A percentile compares a stretch with the other conserved stretches of the same genome.
Conservation (phyloP, 2,329 filamentous ascomycete genomes). For the Cladophialophora chaetospira region DNA sequence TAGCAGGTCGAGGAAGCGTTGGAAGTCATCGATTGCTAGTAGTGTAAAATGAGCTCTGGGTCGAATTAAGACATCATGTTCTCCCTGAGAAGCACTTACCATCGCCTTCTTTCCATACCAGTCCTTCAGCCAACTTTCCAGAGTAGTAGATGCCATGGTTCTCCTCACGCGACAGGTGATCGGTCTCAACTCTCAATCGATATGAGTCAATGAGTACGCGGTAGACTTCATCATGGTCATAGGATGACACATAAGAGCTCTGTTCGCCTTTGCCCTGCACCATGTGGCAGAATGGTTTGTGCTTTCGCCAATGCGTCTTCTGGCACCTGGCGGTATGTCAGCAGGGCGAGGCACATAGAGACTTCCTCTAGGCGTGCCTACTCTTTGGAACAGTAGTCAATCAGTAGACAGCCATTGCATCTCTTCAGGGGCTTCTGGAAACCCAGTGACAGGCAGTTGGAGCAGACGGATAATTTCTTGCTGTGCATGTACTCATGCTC, state of each 20-base stretch:
- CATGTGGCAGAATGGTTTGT: slow-evolving; percentile 33
- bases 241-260: slow-evolving; percentile 32
- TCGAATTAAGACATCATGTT: neutral
- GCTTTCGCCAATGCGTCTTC: slow-evolving; percentile 35
- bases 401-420: slow-evolving; percentile 30
- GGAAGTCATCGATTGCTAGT: slow-evolving; percentile 39
- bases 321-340: slow-evolving; percentile 30
- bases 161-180: slow-evolving; percentile 33
- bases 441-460: slow-evolving; percentile 31
- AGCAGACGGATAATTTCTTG: slow-evolving; percentile 32
- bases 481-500: slow-evolving; percentile 33
- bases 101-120: slow-evolving; percentile 31
- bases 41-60: neutral
- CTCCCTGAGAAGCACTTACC: slow-evolving; percentile 9
- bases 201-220: slow-evolving; percentile 37
- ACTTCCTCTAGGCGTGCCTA: neutral
- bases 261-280: slow-evolving; percentile 31
- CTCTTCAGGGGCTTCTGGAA: slow-evolving; percentile 32
- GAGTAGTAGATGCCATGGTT: slow-evolving; percentile 33
- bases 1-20: slow-evolving; percentile 40
- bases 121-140: slow-evolving; percentile 42
- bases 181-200: slow-evolving; percentile 36
- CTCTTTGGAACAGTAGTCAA: slow-evolving; percentile 34
- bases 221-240: slow-evolving; percentile 32
- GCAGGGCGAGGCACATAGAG: neutral